Base-by-base conservation (phyloP, 495 filamentous ascomycete species). In the Penicillium herquei region DNA sequence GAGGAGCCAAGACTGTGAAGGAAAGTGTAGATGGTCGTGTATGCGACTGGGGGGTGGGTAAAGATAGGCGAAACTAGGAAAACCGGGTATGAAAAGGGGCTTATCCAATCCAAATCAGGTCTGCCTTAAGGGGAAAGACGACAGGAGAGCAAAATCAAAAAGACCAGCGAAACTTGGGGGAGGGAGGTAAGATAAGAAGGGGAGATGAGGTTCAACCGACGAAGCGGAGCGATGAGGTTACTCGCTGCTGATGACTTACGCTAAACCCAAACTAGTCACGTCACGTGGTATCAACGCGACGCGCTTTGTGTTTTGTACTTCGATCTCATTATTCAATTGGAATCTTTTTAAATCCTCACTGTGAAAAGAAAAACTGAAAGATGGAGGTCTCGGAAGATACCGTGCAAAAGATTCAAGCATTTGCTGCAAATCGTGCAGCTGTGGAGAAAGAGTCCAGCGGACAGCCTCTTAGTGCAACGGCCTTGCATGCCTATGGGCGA, bases 391-490 rank as follows among this genome's bases (percentile, higher is more conserved):
- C 73, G 0, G 67, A 73, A 17, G 55, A 67, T 6, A 68, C 57
- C 7, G 60, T 76, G 35, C 60, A 70, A 9, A 76, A 72, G 18
- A 66, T 78, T 37, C 70, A 71, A 49, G 61, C 58, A 45, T 76
- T 78, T 31, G 65, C 60, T 8, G 51, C 73, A 18, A 71, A 70
- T 30, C 73, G 76, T 37, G 66, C 64, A 43, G 64, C 68, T 18
- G 68, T 64, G 17, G 74, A 78, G 55, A 62, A 56, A 11, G 64
- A 69, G 51, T 70, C 72, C 49, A 61, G 59, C 32, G 49, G 64
- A 17, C 65, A 73, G 44, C 69, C 64, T 30, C 62, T 73, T 32
- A 70, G 64, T 52, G 49, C 61, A 26, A 66, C 70, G 16, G 66
- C 64, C 39, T 43, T 76, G 30, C 69, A 74, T 51, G 63, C 59